Percentiles rank a stretch among this genome's conserved stretches.
Evolutionary conservation across 1,284 basidiomycete genomes (phyloP).

Genomic region (Fomitopsis schrenkii): DNA sequence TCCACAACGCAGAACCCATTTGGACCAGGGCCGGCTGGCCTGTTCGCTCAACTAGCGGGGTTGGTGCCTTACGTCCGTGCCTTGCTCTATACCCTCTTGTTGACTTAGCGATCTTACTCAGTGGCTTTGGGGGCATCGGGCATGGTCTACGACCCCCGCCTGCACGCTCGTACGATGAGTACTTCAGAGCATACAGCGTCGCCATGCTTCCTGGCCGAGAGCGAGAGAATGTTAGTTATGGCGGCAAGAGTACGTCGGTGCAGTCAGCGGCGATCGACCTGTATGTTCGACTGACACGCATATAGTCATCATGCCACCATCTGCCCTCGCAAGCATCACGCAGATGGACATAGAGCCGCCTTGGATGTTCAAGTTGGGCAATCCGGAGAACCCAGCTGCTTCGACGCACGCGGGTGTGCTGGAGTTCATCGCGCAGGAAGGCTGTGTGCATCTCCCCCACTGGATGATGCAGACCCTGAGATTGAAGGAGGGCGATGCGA

Average conservation of each 20-base stretch:
- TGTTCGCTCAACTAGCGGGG: slow-evolving; percentile 64
- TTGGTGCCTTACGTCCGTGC: slow-evolving; percentile 24
- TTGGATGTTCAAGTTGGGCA: slow-evolving; percentile 95
- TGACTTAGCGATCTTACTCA: slow-evolving; percentile 16
- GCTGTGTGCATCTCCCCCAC: slow-evolving; percentile 91
- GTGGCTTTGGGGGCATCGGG: slow-evolving; percentile 47
- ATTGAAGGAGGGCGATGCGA: slow-evolving; percentile 91
- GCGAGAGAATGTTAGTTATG: slow-evolving; percentile 87
- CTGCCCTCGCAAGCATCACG: slow-evolving; percentile 86
- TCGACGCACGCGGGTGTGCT: slow-evolving; percentile 96
- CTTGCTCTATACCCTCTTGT: not conserved
- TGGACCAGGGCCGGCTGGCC: slow-evolving; percentile 39
- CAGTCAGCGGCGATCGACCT: slow-evolving; percentile 6
- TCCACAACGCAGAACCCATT: slow-evolving; percentile 41
- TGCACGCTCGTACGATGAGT: slow-evolving; percentile 73
- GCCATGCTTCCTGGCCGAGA: slow-evolving; percentile 82
- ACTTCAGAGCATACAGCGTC: slow-evolving; percentile 83
- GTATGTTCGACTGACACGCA: not conserved
- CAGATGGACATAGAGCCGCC: slow-evolving; percentile 88
- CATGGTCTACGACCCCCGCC: slow-evolving; percentile 45
- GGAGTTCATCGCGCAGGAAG: slow-evolving; percentile 98
- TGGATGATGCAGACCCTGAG: slow-evolving; percentile 99
- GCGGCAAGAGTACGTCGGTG: slow-evolving; percentile 87
- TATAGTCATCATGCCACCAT: slow-evolving; percentile 97
- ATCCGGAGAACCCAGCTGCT: slow-evolving; percentile 81